phyloP scores from a whole-genome alignment of 2,329 filamentous ascomycete genomes.

The Pseudogymnoascus sp. region DNA sequence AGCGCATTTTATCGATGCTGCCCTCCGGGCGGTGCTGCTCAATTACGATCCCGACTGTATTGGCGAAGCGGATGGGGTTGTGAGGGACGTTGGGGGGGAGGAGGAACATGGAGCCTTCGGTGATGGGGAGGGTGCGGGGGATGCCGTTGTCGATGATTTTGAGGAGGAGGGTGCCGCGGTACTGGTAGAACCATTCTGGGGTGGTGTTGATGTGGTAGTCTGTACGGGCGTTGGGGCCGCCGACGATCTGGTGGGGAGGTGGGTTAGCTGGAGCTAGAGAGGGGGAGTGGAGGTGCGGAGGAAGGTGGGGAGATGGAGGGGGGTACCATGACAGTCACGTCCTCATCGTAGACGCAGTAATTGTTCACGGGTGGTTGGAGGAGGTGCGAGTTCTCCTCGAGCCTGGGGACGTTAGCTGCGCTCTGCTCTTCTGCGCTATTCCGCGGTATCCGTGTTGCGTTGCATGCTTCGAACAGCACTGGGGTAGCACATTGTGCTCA shows the following conservation, averaged over 20 bases:
- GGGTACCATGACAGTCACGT: constrained; percentile 69
- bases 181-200: constrained; percentile 96
- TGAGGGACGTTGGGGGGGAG: constrained; percentile 92
- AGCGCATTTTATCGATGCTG: constrained; percentile 70
- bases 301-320: constrained; percentile 16
- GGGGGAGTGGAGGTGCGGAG: neutral
- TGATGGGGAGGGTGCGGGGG: constrained; percentile 81
- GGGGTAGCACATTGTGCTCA: neutral
- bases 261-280: neutral
- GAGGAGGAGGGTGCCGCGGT: constrained; percentile 86
- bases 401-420: constrained; percentile 44
- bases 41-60: constrained; percentile 89
- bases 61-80: constrained; percentile 85
- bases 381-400: constrained; percentile 83
- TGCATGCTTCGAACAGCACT: neutral
- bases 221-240: constrained; percentile 88
- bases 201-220: constrained; percentile 98
- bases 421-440: neutral
- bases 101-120: constrained; percentile 88
- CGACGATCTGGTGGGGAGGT: constrained; percentile 60
- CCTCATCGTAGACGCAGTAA: constrained; percentile 87
- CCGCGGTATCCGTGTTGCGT: neutral
- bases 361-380: constrained; percentile 94
- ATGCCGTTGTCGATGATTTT: constrained; percentile 69
- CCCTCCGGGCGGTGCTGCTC: constrained; percentile 70